Conservation (phyloP, 179 eudicot species). For the Corrigiola litoralis region DNA sequence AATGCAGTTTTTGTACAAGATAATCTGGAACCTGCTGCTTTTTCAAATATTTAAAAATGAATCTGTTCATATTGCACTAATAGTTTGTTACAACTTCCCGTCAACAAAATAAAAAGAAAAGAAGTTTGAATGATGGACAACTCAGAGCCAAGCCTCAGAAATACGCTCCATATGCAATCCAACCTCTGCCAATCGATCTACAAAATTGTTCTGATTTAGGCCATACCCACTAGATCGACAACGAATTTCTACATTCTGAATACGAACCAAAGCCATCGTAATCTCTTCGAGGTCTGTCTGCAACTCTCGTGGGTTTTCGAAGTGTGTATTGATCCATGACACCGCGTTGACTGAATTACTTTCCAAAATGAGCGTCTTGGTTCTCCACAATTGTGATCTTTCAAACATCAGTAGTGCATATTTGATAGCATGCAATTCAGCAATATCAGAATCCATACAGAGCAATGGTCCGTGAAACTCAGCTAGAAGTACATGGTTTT, state of each 20-base stretch:
- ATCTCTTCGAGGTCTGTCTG: not conserved
- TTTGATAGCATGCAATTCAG: slow-evolving; percentile 8
- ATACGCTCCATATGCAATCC: not conserved
- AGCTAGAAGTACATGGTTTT: not conserved
- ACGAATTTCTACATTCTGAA: not conserved
- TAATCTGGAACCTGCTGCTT: no score
- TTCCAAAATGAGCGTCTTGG: not conserved
- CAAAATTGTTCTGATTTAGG: not conserved
- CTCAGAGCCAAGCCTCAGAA: slow-evolving; percentile 1
- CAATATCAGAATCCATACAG: not conserved
- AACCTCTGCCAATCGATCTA: not conserved
- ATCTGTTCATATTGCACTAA: no score
- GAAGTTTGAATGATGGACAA: not conserved
- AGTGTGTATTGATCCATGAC: slow-evolving; percentile 2
- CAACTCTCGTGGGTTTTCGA: slow-evolving; percentile 6
- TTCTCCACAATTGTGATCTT: not conserved
- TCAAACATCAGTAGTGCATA: slow-evolving; percentile 12
- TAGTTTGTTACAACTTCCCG: no score
- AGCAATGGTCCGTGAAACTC: not conserved
- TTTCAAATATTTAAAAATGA: no score
- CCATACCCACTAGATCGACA: not conserved
- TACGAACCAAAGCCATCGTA: not conserved
- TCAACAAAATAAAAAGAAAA: no score
- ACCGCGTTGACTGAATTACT: not conserved
- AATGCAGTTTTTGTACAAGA: no score